Conservation (phyloP, 2,329 filamentous ascomycete species). For the Alternaria ventricosa region DNA sequence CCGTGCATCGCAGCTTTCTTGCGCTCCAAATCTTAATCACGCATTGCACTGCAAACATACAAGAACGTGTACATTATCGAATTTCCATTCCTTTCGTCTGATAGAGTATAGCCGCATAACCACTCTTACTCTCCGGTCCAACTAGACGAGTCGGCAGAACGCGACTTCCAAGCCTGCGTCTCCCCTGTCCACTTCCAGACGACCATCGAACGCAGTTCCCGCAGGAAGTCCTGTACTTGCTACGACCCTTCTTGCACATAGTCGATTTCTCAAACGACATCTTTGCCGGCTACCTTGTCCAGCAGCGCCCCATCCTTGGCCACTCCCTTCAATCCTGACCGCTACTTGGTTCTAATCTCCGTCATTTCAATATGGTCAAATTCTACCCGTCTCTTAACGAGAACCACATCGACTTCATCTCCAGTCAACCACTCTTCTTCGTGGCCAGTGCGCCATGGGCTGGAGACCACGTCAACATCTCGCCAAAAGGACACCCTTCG, state of each 20-base stretch:
- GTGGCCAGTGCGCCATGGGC: slow-evolving; percentile 73
- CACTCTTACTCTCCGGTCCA: neutral
- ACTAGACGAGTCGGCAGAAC: neutral
- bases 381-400: slow-evolving; percentile 63
- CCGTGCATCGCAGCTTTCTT: slow-evolving; percentile 7
- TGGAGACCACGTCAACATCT: slow-evolving; percentile 76
- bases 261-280: neutral
- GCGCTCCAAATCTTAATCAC: slow-evolving; percentile 4
- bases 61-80: neutral
- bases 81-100: neutral
- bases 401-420: slow-evolving; percentile 68
- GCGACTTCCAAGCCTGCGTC: neutral
- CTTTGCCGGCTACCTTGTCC: neutral
- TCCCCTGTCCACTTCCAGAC: neutral
- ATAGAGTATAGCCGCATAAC: neutral
- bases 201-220: neutral
- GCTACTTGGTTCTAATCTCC: neutral
- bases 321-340: neutral
- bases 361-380: slow-evolving; percentile 60
- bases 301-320: neutral
- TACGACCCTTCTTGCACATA: neutral
- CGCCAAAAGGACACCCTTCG: slow-evolving; percentile 72
- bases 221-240: neutral
- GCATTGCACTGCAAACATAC: neutral
- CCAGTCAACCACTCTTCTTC: slow-evolving; percentile 75